These are phyloP conservation scores for Angomonas desouzai DNA, from an alignment of 208 protist genomes.

Conservation along the genomic window DNA sequence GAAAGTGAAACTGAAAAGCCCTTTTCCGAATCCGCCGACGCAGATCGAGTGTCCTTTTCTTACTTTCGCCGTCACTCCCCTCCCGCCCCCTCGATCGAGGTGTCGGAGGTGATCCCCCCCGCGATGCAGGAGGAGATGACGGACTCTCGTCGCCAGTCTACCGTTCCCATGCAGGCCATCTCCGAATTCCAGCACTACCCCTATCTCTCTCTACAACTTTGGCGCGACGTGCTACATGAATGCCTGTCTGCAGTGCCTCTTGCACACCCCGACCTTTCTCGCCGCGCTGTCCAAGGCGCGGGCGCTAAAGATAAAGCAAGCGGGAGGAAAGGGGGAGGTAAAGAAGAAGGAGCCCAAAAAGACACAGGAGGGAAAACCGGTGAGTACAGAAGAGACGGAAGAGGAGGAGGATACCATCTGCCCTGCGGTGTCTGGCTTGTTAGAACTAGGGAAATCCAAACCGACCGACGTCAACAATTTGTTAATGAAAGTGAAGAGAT, in stretches of 20 bases:
- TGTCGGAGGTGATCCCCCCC: neutral
- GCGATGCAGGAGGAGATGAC: neutral
- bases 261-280: conserved; percentile 50
- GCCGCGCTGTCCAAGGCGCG: conserved; percentile 22
- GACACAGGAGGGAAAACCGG: no score
- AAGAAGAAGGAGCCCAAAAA: conserved; percentile 10
- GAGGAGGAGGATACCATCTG: neutral
- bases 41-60: neutral
- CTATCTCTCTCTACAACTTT: conserved; percentile 76
- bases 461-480: conserved; percentile 17
- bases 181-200: conserved; percentile 16
- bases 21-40: neutral
- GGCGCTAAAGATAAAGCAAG: conserved; percentile 7
- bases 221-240: conserved; percentile 98
- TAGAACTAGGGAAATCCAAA: conserved; percentile 14
- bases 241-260: conserved; percentile 91
- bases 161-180: neutral
- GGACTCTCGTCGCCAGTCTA: neutral
- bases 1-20: neutral
- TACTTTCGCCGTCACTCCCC: neutral
- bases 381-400: neutral
- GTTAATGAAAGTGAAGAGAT: conserved; percentile 54
- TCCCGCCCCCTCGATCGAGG: neutral
- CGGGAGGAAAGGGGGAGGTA: no score
- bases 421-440: conserved; percentile 32